Conservation (phyloP, 2,329 filamentous ascomycete species). For the Chaetomium strumarium region DNA sequence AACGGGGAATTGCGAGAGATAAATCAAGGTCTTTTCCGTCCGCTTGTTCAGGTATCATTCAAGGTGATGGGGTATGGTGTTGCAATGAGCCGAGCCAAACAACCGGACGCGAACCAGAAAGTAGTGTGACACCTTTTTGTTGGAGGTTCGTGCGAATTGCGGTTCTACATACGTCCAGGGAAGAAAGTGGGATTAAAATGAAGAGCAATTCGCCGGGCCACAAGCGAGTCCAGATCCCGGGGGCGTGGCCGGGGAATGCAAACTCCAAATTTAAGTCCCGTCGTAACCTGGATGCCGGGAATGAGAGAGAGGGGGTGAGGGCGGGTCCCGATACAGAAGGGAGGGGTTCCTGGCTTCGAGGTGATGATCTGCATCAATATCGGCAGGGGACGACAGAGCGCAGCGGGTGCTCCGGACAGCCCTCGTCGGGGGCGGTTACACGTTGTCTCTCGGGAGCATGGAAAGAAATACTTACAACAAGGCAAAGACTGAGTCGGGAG, state of each 20-base stretch:
- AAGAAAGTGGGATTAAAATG: background rate
- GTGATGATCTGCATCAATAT: conserved; percentile 1
- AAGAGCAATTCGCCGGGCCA: background rate
- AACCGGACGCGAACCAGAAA: background rate
- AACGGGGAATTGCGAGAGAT: no score
- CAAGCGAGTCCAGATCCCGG: conserved; percentile 18
- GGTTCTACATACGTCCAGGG: conserved; percentile 6
- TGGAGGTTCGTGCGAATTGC: background rate
- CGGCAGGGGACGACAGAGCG: background rate
- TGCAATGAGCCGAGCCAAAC: background rate
- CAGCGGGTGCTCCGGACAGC: conserved; percentile 10
- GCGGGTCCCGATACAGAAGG: background rate
- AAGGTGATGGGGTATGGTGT: no score
- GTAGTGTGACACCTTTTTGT: background rate
- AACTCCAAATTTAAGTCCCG: conserved; percentile 18
- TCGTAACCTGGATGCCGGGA: conserved; percentile 23
- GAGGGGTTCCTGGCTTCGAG: background rate
- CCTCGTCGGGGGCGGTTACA: conserved; percentile 1
- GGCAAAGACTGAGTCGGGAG: background rate
- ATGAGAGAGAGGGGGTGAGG: conserved; percentile 4
- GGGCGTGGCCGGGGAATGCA: conserved; percentile 21
- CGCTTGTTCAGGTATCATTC: no score
- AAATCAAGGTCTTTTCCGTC: no score
- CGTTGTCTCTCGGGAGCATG: background rate
- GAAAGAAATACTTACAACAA: background rate